Base-by-base conservation (phyloP, 1,284 basidiomycete species). In the Cryptococcus jaspeensis region DNA sequence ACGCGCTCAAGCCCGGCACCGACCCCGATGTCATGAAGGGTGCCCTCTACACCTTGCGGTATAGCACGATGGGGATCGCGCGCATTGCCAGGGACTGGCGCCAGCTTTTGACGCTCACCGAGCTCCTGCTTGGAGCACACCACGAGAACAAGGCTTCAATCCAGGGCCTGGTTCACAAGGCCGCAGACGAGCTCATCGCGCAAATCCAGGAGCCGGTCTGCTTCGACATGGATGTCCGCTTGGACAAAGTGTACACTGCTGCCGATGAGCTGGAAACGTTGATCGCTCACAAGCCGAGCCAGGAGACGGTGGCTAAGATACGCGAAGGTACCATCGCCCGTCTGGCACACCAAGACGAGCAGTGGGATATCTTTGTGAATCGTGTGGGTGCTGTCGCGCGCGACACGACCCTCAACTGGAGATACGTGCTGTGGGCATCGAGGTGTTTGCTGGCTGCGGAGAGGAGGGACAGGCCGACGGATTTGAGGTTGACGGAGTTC, bases 1-100 rank as follows among this genome's bases (percentile, higher is more conserved):
- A 86, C 42, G 86, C 90, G 0, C 79, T 95, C 45, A 81, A 80
- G 53, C 87, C 86, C 67, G 90, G 88, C 5, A 87, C 83, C 58
- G 89, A 92, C 67, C 90, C 93, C 22, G 95, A 98, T 77, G 84
- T 88, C 50, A 96, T 96, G 86, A 99, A 99, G 79, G 91, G 91
- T 15, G 94, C 94, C 7, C 80, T 99, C 20, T 94, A 96, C 73
- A 83, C 94, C 23, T 80, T 99, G 37, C 62, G 75, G 35, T 72
- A 75, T 62, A 75, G 75, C 48, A 55, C 62, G 22, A 62, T 75
- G 48, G 71, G 69, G 13, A 48, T 70, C 36, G 38, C 62, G 25
- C 65, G 65, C 69, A 72, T 76, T 52, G 59, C 65, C 8, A 64
- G 69, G 83, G 90, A 95, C 77, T 84, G 85, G 59, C 79, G 80